Base-by-base conservation (phyloP, 805 yeast species). In the Zygoascus flipseniorum region DNA sequence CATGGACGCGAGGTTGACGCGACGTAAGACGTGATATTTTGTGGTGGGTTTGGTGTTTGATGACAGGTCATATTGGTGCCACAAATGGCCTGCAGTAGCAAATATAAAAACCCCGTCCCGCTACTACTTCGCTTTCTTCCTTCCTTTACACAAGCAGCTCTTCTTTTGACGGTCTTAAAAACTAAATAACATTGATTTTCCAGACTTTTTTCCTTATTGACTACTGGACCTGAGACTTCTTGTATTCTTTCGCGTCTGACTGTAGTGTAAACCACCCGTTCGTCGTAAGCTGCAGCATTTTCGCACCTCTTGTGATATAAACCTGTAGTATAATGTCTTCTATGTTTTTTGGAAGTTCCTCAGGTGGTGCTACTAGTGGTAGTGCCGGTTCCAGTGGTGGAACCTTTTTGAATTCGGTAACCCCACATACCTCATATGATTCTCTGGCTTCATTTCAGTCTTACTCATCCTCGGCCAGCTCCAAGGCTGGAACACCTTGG, bases 361-460 rank as follows among this genome's bases (percentile, higher is more conserved):
- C 44, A n/a, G 16, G 20, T 5, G 44, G 44, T 8, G 44, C 5
- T 19, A 18, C 26, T 10, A 18, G 19, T 11, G 16, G 26, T 10
- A 42, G 44, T 18, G 18, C 44, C 13, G 44, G 44, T 18, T 42
- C 44, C 13, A 18, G 13, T 18, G 20, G 44, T 18, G 26, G 26
- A 11, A 42, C 20, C 20, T 11, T 18, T 18, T 18, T 18, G 14
- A 42, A 42, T 10, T 19, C 49, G 18, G 37, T 46, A 11, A 46
- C 49, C 2, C 49, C 49, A 8, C 37, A 31, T 13, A 48, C 56
- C 18, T 58, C 61, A 8, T 53, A 43, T 20, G 61, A 56, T 48
- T 56, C 59, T 4, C 50, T 58, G 18, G 59, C 55, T 13, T 58
- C 61, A 32, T 51, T 48, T 32, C 53, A 55, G 42, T 54, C 58